phyloP scores from a whole-genome alignment of 116 monocot genomes.

The Zostera marina region DNA sequence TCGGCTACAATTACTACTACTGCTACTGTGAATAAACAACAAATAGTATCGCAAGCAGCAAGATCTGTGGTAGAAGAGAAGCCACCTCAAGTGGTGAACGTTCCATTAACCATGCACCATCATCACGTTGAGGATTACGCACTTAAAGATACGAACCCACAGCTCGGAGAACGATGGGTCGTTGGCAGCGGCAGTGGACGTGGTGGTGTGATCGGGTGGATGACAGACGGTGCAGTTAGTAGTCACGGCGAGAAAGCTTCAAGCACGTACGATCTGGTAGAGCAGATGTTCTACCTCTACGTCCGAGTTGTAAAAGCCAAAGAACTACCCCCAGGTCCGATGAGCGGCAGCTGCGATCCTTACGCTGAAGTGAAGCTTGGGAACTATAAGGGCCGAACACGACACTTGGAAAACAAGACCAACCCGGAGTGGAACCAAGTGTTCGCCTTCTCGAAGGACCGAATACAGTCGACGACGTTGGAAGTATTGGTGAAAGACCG shows the following conservation, averaged over 20 bases:
- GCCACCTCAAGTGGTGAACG: background rate
- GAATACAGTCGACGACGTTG: conserved; percentile 25
- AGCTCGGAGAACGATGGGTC: conserved; percentile 11
- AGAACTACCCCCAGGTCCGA: conserved; percentile 17
- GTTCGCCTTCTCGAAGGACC: conserved; percentile 74
- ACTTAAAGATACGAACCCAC: conserved; percentile 21
- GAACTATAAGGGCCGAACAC: conserved; percentile 30
- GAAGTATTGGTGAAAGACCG: conserved; percentile 29
- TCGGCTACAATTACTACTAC: no score
- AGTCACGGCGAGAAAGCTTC: conserved; percentile 16
- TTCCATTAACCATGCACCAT: conserved; percentile 2
- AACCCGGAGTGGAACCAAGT: conserved; percentile 54
- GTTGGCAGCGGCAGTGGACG: background rate
- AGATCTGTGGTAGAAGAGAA: conserved; percentile 10
- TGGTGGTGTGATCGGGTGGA: conserved; percentile 8
- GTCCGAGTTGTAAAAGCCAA: conserved; percentile 32
- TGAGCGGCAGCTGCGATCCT: conserved; percentile 20
- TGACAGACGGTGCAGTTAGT: conserved; percentile 2
- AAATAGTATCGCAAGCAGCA: conserved; percentile 15
- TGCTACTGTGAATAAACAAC: conserved; percentile 15
- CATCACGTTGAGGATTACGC: conserved; percentile 10
- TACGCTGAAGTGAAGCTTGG: conserved; percentile 36
- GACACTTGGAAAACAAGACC: conserved; percentile 22
- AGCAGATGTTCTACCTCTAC: conserved; percentile 38
- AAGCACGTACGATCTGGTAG: conserved; percentile 30